Evolutionary conservation across 2,329 filamentous ascomycete species (phyloP).

Genomic region (Canariomyces notabilis): DNA sequence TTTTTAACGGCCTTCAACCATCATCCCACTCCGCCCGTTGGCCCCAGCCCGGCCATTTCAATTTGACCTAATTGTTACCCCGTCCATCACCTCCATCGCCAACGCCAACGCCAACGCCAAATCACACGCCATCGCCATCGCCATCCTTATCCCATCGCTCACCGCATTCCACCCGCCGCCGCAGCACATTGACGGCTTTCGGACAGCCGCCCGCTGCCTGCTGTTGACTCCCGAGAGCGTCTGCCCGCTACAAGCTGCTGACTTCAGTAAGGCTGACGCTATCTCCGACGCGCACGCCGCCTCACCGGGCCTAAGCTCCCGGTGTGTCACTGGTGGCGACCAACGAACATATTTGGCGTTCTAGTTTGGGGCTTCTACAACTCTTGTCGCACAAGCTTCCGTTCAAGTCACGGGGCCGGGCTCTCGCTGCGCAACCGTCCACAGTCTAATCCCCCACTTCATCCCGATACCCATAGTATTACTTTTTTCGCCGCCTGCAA

Average conservation of each 20-base stretch:
- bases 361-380: background rate
- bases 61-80: slow-evolving; percentile 13
- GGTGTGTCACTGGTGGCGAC: slow-evolving; percentile 23
- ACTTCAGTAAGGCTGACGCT: slow-evolving; percentile 1
- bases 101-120: slow-evolving; percentile 1
- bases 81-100: slow-evolving; percentile 6
- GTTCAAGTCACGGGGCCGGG: background rate
- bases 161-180: background rate
- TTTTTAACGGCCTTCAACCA: background rate
- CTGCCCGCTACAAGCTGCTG: background rate
- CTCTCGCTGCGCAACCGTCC: background rate
- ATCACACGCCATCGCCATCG: slow-evolving; percentile 4
- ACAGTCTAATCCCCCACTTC: background rate
- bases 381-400: slow-evolving; percentile 1
- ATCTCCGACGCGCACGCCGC: slow-evolving; percentile 11
- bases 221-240: slow-evolving; percentile 4
- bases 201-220: background rate
- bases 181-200: background rate
- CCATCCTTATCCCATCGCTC: background rate
- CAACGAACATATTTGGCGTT: slow-evolving; percentile 8
- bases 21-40: slow-evolving; percentile 12
- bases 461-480: slow-evolving; percentile 8
- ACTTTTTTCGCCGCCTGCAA: slow-evolving; percentile 35
- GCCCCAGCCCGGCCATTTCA: slow-evolving; percentile 13
- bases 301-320: slow-evolving; percentile 16